These are phyloP conservation scores for Echinosophora koreensis DNA, from an alignment of 306 rosid species.

Conservation along the genomic window DNA sequence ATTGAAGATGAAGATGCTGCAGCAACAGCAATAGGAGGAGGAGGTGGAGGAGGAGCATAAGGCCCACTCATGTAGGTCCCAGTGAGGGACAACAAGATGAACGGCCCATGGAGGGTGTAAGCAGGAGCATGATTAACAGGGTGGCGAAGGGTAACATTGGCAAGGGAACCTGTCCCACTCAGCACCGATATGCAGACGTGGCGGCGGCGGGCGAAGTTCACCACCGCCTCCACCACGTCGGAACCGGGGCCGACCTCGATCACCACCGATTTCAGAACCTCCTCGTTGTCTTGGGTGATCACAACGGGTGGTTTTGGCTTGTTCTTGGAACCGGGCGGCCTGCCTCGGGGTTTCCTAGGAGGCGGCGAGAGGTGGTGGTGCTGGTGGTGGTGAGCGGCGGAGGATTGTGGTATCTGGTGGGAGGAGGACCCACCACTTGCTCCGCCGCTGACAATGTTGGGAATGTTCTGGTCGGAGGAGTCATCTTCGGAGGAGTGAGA, in stretches of 20 bases:
- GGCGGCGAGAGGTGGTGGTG: not conserved
- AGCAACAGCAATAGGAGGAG: not conserved
- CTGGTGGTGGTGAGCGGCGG: not conserved
- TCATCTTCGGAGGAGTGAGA: conserved; percentile 51
- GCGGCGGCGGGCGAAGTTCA: conserved; percentile 49
- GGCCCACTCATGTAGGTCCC: conserved; percentile 29
- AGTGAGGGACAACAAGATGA: conserved; percentile 45
- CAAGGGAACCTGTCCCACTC: conserved; percentile 57
- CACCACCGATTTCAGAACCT: conserved; percentile 50
- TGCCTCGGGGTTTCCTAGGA: conserved; percentile 60
- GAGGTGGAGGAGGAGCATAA: not conserved
- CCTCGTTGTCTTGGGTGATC: conserved; percentile 55
- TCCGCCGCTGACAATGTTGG: not conserved
- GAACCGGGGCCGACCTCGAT: conserved; percentile 65
- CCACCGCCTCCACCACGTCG: conserved; percentile 58
- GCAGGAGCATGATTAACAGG: conserved; percentile 42
- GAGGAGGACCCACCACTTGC: conserved; percentile 6
- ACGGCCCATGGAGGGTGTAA: conserved; percentile 59
- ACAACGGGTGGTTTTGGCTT: conserved; percentile 69
- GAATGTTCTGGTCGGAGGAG: conserved; percentile 43
- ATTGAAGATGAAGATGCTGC: conserved; percentile 3
- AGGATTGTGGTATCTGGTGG: not conserved
- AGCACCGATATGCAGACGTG: conserved; percentile 52
- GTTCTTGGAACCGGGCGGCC: conserved; percentile 82
- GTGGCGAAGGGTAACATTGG: conserved; percentile 56